Percentiles rank a stretch among this genome's conserved stretches.
phyloP scores from a whole-genome alignment of 805 yeast species.

The Nakazawaea ambrosiae region DNA sequence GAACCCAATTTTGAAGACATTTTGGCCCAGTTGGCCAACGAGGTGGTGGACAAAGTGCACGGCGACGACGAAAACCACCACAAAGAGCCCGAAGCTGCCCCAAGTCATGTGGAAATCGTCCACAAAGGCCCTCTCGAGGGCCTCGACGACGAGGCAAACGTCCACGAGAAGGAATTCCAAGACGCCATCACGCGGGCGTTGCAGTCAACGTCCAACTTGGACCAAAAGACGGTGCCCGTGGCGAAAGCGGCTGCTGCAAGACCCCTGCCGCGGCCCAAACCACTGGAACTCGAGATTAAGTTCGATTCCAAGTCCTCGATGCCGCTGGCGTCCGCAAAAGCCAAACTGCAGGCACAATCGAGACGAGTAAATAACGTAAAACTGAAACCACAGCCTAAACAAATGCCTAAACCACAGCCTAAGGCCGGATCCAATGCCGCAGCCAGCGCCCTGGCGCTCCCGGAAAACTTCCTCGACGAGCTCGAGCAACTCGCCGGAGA shows the following conservation, averaged over 20 bases:
- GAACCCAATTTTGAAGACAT: constrained; percentile 6
- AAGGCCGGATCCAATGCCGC: not conserved
- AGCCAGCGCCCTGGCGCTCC: not conserved
- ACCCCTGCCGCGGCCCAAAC: not conserved
- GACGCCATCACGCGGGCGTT: constrained; percentile 17
- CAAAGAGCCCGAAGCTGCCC: not conserved
- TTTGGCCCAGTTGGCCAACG: constrained; percentile 8
- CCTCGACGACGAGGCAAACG: not conserved
- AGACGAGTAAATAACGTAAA: not conserved
- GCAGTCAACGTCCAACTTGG: not conserved
- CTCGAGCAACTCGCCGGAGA: constrained; percentile 9
- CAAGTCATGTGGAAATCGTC: constrained; percentile 13
- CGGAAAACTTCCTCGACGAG: constrained; percentile 9
- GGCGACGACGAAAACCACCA: constrained; percentile 4
- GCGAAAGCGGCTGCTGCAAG: not conserved
- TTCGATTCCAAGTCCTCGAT: not conserved
- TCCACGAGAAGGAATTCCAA: constrained; percentile 15
- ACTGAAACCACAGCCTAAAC: not conserved
- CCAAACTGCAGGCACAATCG: not conserved
- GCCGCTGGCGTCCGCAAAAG: not conserved
- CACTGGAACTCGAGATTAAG: too few species aligned
- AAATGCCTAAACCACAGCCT: not conserved
- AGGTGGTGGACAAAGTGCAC: constrained; percentile 7
- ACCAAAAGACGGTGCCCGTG: not conserved
- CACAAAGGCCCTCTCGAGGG: not conserved